These are phyloP conservation scores for Dendrobium huoshanense DNA, from an alignment of 106 monocot species.

Conservation along the genomic window DNA sequence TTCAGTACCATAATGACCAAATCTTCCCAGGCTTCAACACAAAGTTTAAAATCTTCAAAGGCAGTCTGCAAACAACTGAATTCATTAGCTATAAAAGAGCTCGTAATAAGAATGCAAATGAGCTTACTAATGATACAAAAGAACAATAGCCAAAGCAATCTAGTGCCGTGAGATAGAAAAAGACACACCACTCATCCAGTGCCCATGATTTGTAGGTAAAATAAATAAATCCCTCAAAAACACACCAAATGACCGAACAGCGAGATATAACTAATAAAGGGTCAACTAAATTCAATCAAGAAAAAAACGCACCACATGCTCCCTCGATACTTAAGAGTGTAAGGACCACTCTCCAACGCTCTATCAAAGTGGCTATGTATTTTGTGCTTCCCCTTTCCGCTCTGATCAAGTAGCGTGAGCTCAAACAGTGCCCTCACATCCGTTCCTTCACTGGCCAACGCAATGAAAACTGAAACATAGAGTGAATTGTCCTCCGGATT, in stretches of 20 bases:
- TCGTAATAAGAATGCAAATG: background rate
- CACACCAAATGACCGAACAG: background rate
- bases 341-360: constrained; percentile 44
- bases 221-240: background rate
- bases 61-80: background rate
- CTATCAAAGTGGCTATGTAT: constrained; percentile 68
- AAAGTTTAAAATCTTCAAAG: background rate
- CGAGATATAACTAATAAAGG: background rate
- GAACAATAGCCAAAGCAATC: too few relatives aligned
- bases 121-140: background rate
- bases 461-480: constrained; percentile 70
- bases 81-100: background rate
- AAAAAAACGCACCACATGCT: constrained; percentile 52
- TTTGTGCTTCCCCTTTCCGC: constrained; percentile 63
- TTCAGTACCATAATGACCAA: background rate
- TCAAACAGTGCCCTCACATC: constrained; percentile 68
- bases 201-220: background rate
- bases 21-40: background rate
- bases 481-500: constrained; percentile 61
- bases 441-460: constrained; percentile 57
- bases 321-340: constrained; percentile 52
- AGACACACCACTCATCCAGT: background rate
- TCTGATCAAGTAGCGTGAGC: constrained; percentile 61
- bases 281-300: background rate
- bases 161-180: background rate